Base-by-base conservation (phyloP, 768 basidiomycete genomes). In the Trametes sanguinea region DNA sequence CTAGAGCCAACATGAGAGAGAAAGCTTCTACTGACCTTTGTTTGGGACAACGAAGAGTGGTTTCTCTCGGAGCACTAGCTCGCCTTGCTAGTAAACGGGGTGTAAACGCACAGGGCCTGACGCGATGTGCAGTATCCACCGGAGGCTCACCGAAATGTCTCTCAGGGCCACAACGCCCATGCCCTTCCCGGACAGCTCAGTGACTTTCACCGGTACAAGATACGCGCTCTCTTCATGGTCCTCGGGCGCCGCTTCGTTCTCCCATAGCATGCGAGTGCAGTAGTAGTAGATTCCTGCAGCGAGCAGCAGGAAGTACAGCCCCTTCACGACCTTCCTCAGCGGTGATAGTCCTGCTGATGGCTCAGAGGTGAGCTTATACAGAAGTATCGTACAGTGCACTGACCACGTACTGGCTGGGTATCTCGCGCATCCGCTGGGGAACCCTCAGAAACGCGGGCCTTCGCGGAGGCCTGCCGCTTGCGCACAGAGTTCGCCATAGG, bases 21-120 rank as follows among this genome's bases (percentile, higher is more conserved):
- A 10, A 4, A 0, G 27, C 57, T 16, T 33, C 54, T 42, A 71
- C 81, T 52, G 51, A 87, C 87, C 77, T 62, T 77, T 69, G 48
- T 62, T 69, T 4, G 86, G 84, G 5, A 87, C 79, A 5, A 77
- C 64, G 64, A 89, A 81, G 1, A 86, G 71, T 4, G 87, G 85
- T 45, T 72, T 72, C 69, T 89, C 86, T 44, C 75, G 78, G 3
- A 87, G 74, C 14, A 89, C 64, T 1, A 82, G 72, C 66, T 88
- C 86, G 52, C 86, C 86, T 80, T 80, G 85, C 84, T 84, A n/a
- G 16, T n/a, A 14, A 14, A 3, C 11, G 10, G 2, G 7, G 22
- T 27, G 43, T n/a, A 48, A 17, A 22, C 35, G 11, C n/a, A n/a
- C n/a, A n/a, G n/a, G n/a, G n/a, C n/a, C n/a, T n/a, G n/a, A n/a